Evolutionary conservation across 805 yeast species (phyloP).

Genomic region (Wickerhamiella kurtzmanii): DNA sequence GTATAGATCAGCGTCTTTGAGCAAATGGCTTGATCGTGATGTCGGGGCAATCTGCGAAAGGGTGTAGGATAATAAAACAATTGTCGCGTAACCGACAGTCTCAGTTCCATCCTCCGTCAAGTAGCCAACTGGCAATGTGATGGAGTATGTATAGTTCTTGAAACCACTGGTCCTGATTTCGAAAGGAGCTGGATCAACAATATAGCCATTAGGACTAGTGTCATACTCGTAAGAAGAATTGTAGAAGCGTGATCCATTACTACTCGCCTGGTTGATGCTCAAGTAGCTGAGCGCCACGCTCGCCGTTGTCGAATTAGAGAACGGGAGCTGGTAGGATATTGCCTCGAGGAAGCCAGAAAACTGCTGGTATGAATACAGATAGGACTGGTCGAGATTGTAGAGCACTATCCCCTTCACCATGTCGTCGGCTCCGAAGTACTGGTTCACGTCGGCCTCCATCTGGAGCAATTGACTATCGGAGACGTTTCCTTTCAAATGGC

Average conservation of each 20-base stretch:
- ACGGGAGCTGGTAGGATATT: background rate
- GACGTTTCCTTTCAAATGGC: background rate
- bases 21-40: background rate
- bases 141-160: background rate
- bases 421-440: background rate
- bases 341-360: background rate
- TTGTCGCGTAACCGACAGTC: slow-evolving; percentile 1
- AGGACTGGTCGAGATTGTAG: background rate
- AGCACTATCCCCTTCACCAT: background rate
- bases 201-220: background rate
- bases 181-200: background rate
- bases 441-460: background rate
- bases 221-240: background rate
- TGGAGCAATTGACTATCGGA: background rate
- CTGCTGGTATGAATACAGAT: background rate
- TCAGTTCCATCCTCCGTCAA: background rate
- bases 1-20: background rate
- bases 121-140: background rate
- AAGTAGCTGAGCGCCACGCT: background rate
- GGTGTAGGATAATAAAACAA: background rate
- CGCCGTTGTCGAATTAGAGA: background rate
- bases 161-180: background rate
- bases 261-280: background rate
- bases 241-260: background rate
- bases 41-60: background rate